A percentile compares a stretch with the other conserved stretches of the same genome.
phyloP scores from a whole-genome alignment of 306 rosid species.

The Arachis stenosperma region DNA sequence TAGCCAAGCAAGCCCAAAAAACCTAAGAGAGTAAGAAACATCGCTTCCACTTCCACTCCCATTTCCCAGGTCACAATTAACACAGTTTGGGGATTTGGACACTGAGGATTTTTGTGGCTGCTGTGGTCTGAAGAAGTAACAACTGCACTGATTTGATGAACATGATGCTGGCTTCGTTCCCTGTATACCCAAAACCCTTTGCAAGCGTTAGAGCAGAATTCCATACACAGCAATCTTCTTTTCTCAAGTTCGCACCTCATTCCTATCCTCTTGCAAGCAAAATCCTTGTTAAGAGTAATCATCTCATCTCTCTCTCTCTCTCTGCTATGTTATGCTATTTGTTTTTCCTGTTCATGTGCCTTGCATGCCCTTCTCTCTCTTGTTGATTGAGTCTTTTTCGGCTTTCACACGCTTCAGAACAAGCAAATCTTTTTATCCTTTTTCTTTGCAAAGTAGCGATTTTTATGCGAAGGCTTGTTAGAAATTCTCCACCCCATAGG shows the following conservation, averaged over 20 bases:
- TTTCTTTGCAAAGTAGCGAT: neutral
- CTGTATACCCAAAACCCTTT: slow-evolving; percentile 34
- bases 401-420: neutral
- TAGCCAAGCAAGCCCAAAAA: no score
- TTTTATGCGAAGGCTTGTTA: neutral
- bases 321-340: neutral
- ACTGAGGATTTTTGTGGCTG: neutral
- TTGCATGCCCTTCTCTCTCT: neutral
- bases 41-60: no score
- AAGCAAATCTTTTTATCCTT: neutral
- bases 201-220: neutral
- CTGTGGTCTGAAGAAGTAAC: neutral
- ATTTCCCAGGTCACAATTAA: neutral
- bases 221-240: slow-evolving; percentile 10
- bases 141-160: slow-evolving; percentile 4
- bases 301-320: slow-evolving; percentile 13
- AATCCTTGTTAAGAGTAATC: slow-evolving; percentile 66
- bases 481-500: neutral
- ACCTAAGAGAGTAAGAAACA: no score
- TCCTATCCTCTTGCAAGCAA: slow-evolving; percentile 82
- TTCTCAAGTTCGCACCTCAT: slow-evolving; percentile 53
- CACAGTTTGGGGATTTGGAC: neutral
- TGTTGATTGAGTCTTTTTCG: slow-evolving; percentile 1
- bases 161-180: slow-evolving; percentile 41
- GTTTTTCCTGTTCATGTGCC: neutral